A percentile compares a stretch with the other conserved stretches of the same genome.
These are phyloP conservation scores for Decorospora gaudefroyi DNA, from an alignment of 2,329 filamentous ascomycete genomes.

Conservation along the genomic window DNA sequence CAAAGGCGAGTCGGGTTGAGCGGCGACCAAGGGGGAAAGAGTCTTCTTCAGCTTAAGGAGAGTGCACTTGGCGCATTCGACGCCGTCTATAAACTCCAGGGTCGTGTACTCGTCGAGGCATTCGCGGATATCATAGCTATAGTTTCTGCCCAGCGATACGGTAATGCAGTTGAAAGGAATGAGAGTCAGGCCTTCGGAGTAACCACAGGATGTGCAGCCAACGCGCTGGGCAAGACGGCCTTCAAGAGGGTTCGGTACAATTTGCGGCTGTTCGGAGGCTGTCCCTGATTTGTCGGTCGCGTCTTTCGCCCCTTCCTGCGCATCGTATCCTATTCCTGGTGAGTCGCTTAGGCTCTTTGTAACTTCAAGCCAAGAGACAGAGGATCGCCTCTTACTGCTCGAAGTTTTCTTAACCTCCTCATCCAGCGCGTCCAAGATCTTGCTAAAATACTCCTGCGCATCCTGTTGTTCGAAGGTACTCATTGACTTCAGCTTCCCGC, in stretches of 20 bases:
- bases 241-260: conserved; percentile 76
- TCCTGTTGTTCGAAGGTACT: conserved; percentile 96
- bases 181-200: conserved; percentile 84
- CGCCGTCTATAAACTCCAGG: conserved; percentile 82
- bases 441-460: conserved; percentile 95
- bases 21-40: conserved; percentile 26
- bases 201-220: conserved; percentile 81
- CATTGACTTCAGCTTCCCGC: conserved; percentile 82
- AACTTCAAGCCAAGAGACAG: conserved; percentile 39
- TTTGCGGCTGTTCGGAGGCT: conserved; percentile 14
- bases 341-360: conserved; percentile 30
- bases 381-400: conserved; percentile 51
- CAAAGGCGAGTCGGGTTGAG: conserved; percentile 51
- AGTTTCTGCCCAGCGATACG: conserved; percentile 70
- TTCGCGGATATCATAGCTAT: conserved; percentile 71
- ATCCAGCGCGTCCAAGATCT: conserved; percentile 82
- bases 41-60: conserved; percentile 62
- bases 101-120: conserved; percentile 83
- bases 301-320: conserved; percentile 8
- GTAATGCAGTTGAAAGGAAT: conserved; percentile 95
- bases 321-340: conserved; percentile 13
- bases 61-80: conserved; percentile 91
- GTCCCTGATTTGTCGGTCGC: conserved; percentile 9
- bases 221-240: conserved; percentile 87
- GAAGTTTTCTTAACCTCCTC: conserved; percentile 64